Percentiles rank a stretch among this genome's conserved stretches.
These are phyloP conservation scores for Plasmodiophora brassicae DNA, from an alignment of 208 protist genomes.

Conservation along the genomic window DNA sequence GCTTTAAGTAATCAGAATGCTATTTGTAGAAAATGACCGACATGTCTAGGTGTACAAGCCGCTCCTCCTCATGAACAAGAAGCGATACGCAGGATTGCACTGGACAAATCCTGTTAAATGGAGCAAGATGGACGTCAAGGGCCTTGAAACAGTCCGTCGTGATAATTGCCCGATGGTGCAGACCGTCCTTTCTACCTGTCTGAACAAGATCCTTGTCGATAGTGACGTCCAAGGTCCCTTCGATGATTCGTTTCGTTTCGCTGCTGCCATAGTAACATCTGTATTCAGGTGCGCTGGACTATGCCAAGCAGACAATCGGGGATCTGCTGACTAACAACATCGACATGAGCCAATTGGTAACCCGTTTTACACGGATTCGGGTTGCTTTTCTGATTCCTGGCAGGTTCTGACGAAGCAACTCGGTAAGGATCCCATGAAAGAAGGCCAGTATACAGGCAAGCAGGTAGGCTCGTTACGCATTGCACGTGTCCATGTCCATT, in stretches of 20 bases:
- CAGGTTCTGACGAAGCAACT: constrained; percentile 31
- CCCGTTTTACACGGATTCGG: not conserved
- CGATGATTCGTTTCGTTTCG: not conserved
- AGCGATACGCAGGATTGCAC: constrained; percentile 95
- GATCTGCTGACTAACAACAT: constrained; percentile 84
- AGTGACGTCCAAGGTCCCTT: constrained; percentile 14
- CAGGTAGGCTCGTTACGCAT: constrained; percentile 17
- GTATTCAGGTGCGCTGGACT: constrained; percentile 58
- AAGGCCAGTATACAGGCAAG: not conserved
- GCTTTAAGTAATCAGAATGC: not conserved
- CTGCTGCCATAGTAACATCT: too few species aligned
- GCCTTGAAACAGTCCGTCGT: constrained; percentile 82
- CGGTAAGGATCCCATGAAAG: constrained; percentile 30
- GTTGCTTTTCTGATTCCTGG: not conserved
- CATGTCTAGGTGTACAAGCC: constrained; percentile 82
- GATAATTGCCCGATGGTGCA: constrained; percentile 95
- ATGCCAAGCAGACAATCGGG: constrained; percentile 77
- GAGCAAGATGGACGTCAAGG: constrained; percentile 94
- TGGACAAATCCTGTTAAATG: constrained; percentile 86
- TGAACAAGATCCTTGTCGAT: constrained; percentile 78
- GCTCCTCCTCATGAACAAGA: constrained; percentile 99
- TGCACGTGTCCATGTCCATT: not conserved
- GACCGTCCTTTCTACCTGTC: constrained; percentile 68
- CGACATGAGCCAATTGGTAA: constrained; percentile 72
- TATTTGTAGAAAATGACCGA: not conserved